A percentile compares a stretch with the other conserved stretches of the same genome.
These are phyloP conservation scores for Zygosaccharomyces pseudobailii DNA, from an alignment of 1,139 yeast genomes.

Conservation along the genomic window DNA sequence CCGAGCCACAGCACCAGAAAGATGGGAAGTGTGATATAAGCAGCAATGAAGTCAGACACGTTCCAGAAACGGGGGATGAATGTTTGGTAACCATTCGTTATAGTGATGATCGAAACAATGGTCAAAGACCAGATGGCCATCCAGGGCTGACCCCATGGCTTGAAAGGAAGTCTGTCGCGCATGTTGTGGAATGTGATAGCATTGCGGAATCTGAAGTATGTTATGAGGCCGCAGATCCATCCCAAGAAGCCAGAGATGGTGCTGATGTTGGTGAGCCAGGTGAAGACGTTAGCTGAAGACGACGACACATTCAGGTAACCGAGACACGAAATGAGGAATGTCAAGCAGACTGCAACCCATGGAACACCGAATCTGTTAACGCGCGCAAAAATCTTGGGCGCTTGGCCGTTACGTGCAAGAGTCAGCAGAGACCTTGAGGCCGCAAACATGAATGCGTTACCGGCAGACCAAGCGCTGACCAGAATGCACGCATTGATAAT, in stretches of 20 bases:
- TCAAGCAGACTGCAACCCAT: constrained; percentile 36
- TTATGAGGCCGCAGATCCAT: constrained; percentile 61
- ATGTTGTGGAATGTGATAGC: constrained; percentile 54
- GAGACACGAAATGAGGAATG: constrained; percentile 35
- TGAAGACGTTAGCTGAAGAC: constrained; percentile 40
- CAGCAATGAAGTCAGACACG: constrained; percentile 51
- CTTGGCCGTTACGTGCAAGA: constrained; percentile 45
- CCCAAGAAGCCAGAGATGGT: constrained; percentile 72
- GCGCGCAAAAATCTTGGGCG: constrained; percentile 44
- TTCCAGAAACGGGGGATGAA: constrained; percentile 41
- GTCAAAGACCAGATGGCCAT: constrained; percentile 45
- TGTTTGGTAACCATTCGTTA: constrained; percentile 57
- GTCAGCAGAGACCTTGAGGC: constrained; percentile 45
- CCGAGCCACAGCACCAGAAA: constrained; percentile 45
- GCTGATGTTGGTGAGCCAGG: constrained; percentile 77
- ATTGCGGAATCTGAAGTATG: constrained; percentile 63
- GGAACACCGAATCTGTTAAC: constrained; percentile 45
- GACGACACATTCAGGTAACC: constrained; percentile 41
- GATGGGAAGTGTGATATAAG: constrained; percentile 57
- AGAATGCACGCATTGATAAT: constrained; percentile 48
- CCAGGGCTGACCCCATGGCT: constrained; percentile 46
- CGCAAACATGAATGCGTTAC: constrained; percentile 41
- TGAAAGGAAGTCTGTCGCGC: constrained; percentile 44
- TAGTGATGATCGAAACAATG: constrained; percentile 43
- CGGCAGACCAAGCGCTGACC: constrained; percentile 52